phyloP scores from a whole-genome alignment of 345 rosid species.

The Ceriops decandra region DNA sequence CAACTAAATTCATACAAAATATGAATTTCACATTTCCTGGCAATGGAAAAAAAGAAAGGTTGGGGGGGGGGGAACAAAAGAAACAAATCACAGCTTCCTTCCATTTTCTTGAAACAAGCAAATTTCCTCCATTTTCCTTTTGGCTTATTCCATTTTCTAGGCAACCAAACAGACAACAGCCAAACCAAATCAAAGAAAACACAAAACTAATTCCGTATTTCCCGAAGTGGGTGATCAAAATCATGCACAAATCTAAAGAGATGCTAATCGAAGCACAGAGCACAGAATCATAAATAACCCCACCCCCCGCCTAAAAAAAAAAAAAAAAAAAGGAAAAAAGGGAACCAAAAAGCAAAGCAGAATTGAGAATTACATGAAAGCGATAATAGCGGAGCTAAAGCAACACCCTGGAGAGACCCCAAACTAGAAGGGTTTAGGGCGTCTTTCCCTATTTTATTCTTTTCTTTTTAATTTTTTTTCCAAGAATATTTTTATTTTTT shows the following conservation, averaged over 20 bases:
- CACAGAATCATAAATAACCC: neutral
- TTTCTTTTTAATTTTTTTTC: too few species aligned
- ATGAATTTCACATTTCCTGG: too few species aligned
- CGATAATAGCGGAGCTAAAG: neutral
- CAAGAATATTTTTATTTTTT: too few species aligned
- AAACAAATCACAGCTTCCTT: neutral
- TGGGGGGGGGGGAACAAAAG: too few species aligned
- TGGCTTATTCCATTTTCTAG: neutral
- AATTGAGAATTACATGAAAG: constrained; percentile 9
- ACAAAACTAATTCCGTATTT: neutral
- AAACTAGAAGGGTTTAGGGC: neutral
- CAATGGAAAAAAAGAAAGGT: neutral
- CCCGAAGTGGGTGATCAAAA: too few species aligned
- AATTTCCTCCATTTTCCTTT: neutral
- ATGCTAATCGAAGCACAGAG: neutral
- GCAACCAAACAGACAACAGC: constrained; percentile 3
- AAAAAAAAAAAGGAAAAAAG: neutral
- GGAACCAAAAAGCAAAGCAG: neutral
- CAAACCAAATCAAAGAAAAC: constrained; percentile 2
- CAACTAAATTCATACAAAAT: too few species aligned
- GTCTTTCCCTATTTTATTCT: too few species aligned
- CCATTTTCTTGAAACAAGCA: too few species aligned
- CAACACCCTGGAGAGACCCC: constrained; percentile 20
- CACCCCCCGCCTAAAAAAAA: neutral
- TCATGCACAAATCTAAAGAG: neutral